These are phyloP conservation scores for Talaromyces rugulosus DNA, from an alignment of 2,329 filamentous ascomycete genomes.

Conservation along the genomic window DNA sequence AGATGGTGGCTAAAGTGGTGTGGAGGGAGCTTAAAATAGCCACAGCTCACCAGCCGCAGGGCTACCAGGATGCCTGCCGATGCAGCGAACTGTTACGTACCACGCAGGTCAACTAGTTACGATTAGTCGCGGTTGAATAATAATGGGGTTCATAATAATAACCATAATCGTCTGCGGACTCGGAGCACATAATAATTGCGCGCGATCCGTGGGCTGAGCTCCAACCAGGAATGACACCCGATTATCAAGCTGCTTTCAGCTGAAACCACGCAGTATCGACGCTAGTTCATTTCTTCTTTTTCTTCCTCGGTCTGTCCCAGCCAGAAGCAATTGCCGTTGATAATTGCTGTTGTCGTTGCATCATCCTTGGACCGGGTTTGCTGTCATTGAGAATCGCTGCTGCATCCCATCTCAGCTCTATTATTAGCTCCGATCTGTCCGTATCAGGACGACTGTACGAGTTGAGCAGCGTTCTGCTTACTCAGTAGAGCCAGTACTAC, in stretches of 20 bases:
- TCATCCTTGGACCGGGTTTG: neutral
- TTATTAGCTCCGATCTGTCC: neutral
- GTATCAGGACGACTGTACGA: neutral
- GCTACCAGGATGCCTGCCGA: neutral
- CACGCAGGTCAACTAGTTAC: neutral
- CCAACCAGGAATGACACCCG: neutral
- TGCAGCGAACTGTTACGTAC: neutral
- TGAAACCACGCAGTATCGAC: neutral
- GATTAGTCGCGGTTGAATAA: neutral
- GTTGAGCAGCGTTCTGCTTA: neutral
- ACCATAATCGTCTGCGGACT: neutral
- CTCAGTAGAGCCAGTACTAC: neutral
- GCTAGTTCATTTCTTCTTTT: neutral
- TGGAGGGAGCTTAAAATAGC: neutral
- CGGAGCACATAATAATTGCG: neutral
- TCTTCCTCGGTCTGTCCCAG: neutral
- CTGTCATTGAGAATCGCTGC: neutral
- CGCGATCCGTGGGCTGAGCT: neutral
- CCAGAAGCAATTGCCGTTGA: neutral
- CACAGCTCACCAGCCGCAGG: neutral
- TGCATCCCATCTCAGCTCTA: neutral
- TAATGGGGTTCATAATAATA: neutral
- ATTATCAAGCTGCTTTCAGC: neutral
- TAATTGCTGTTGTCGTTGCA: neutral
- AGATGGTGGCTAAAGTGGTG: neutral